Percentiles rank a stretch among this genome's conserved stretches.
phyloP scores from a whole-genome alignment of 345 rosid genomes.

The Melaleuca alternifolia region DNA sequence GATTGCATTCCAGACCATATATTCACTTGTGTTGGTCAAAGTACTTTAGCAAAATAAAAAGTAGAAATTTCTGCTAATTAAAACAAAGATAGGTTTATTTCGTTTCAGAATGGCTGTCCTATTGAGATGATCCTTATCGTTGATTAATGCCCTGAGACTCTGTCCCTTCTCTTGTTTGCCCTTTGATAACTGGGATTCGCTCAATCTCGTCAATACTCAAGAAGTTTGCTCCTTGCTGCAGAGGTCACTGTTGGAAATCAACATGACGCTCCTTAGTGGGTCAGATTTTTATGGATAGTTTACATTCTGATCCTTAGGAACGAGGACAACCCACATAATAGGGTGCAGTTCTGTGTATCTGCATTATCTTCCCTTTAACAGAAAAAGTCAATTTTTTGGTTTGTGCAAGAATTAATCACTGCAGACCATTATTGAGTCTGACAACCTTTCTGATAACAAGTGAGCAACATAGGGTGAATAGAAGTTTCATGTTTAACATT shows the following conservation, averaged over 20 bases:
- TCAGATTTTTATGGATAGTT: neutral
- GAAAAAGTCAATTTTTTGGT: neutral
- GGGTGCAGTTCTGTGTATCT: neutral
- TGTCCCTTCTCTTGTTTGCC: neutral
- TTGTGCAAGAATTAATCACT: neutral
- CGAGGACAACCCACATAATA: neutral
- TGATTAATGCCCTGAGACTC: neutral
- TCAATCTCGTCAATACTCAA: neutral
- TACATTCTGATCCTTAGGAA: neutral
- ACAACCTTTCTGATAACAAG: neutral
- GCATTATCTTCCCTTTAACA: neutral
- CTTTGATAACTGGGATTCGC: neutral
- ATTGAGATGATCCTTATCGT: neutral
- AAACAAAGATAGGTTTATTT: neutral
- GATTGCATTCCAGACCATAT: neutral
- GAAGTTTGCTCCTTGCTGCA: neutral
- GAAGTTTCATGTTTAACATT: neutral
- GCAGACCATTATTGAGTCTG: neutral
- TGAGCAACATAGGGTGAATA: neutral
- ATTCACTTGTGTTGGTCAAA: neutral
- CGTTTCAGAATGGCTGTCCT: neutral
- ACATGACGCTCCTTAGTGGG: neutral
- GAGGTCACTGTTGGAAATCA: neutral
- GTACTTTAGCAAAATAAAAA: neutral
- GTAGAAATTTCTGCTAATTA: neutral